phyloP scores from a whole-genome alignment of 2,329 filamentous ascomycete species.

The Botrytis galanthina region DNA sequence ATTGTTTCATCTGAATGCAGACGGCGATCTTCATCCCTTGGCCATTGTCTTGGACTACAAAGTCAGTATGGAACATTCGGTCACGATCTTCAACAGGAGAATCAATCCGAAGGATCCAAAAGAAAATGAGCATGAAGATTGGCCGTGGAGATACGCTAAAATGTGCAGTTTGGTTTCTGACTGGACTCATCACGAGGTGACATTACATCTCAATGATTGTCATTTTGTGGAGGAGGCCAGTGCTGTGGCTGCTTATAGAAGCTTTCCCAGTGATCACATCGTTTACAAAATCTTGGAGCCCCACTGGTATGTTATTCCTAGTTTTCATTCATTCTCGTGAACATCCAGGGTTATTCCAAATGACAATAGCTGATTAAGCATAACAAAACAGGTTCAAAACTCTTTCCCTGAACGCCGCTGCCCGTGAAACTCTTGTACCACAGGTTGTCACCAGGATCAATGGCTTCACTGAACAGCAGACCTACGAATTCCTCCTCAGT shows the following conservation, averaged over 20 bases:
- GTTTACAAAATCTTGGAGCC: slow-evolving; percentile 20
- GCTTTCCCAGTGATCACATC: slow-evolving; percentile 20
- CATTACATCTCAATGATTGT: slow-evolving; percentile 22
- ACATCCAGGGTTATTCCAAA: too few species aligned
- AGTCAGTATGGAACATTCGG: slow-evolving; percentile 44
- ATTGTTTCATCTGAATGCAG: slow-evolving; percentile 44
- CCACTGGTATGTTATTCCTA: slow-evolving; percentile 14
- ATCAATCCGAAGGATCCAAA: slow-evolving; percentile 38
- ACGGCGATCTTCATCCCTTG: slow-evolving; percentile 49
- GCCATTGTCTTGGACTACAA: slow-evolving; percentile 50
- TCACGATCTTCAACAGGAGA: slow-evolving; percentile 50
- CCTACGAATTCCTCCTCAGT: slow-evolving; percentile 18
- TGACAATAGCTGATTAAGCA: neutral
- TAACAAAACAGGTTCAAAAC: slow-evolving; percentile 16
- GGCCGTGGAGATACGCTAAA: slow-evolving; percentile 45
- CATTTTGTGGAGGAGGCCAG: slow-evolving; percentile 21
- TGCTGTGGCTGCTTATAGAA: slow-evolving; percentile 19
- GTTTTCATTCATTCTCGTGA: neutral
- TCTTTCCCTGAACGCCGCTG: slow-evolving; percentile 18
- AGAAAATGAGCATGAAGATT: slow-evolving; percentile 44
- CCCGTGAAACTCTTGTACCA: slow-evolving; percentile 6
- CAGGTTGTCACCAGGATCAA: slow-evolving; percentile 12
- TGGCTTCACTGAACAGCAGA: slow-evolving; percentile 15
- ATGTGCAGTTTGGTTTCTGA: slow-evolving; percentile 17
- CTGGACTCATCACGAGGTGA: slow-evolving; percentile 20